A percentile compares a stretch with the other conserved stretches of the same genome.
Conservation (phyloP, 768 basidiomycete genomes). For the Dioszegia aurantiaca region DNA sequence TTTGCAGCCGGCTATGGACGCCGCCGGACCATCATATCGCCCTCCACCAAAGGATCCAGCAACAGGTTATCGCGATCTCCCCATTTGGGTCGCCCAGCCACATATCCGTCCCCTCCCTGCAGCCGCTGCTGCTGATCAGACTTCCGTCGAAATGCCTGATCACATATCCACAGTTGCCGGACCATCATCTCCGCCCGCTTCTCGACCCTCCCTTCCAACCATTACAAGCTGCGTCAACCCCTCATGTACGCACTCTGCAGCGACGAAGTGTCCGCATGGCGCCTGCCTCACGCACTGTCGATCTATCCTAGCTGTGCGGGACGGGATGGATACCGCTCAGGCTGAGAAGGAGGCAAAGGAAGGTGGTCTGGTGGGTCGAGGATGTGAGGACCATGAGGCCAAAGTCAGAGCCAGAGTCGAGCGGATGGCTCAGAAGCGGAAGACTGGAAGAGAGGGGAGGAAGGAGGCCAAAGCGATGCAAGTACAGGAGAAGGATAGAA, state of each 20-base stretch:
- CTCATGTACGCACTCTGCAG: constrained; percentile 38
- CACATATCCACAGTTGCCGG: background rate
- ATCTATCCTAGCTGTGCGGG: constrained; percentile 28
- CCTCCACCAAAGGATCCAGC: constrained; percentile 59
- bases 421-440: constrained; percentile 37
- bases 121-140: background rate
- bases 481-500: constrained; percentile 14
- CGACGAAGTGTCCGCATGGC: constrained; percentile 37
- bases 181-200: constrained; percentile 7
- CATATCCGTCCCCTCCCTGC: constrained; percentile 58
- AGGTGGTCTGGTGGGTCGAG: constrained; percentile 41
- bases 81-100: constrained; percentile 72
- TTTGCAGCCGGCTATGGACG: constrained; percentile 19
- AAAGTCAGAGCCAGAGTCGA: constrained; percentile 48
- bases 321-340: constrained; percentile 28
- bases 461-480: constrained; percentile 14
- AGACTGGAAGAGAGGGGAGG: constrained; percentile 29
- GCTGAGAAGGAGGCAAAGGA: constrained; percentile 26
- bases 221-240: background rate
- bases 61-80: constrained; percentile 60
- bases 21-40: constrained; percentile 27
- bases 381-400: constrained; percentile 51
- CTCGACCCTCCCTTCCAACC: background rate
- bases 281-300: constrained; percentile 51
- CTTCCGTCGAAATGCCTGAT: background rate